Evolutionary conservation across 2,329 filamentous ascomycete species (phyloP).

Genomic region (Cytospora leucostoma): DNA sequence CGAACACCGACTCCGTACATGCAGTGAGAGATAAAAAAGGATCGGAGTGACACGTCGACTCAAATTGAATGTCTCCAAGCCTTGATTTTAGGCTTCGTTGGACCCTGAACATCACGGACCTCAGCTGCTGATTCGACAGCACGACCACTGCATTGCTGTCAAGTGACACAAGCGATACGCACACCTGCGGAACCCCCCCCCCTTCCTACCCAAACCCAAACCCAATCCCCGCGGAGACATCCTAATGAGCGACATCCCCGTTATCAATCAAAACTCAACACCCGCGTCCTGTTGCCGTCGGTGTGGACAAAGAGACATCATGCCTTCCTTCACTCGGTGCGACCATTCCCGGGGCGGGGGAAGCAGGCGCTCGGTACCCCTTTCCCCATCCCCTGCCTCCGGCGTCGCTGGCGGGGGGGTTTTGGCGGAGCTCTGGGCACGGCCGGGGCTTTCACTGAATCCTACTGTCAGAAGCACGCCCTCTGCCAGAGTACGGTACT

Average conservation of each 20-base stretch:
- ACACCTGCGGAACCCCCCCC: neutral
- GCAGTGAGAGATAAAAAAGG: neutral
- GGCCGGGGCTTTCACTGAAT: neutral
- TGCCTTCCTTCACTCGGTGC: slow-evolving; percentile 8
- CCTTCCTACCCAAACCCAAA: neutral
- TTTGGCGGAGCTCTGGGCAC: neutral
- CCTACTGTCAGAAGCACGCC: neutral
- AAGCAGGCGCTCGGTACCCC: neutral
- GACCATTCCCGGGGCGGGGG: slow-evolving; percentile 13
- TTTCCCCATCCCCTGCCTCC: neutral
- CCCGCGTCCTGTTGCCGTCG: slow-evolving; percentile 12
- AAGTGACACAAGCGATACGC: neutral
- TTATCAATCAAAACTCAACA: neutral
- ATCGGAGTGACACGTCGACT: slow-evolving; percentile 16
- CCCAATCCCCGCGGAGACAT: no score
- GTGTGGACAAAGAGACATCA: slow-evolving; percentile 10
- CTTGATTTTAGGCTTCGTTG: slow-evolving; percentile 5
- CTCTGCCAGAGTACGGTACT: neutral
- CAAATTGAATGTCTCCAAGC: slow-evolving; percentile 1
- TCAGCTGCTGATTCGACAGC: neutral
- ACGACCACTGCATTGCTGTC: neutral
- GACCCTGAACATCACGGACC: slow-evolving; percentile 17
- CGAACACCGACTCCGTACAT: no score
- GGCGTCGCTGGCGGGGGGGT: neutral
- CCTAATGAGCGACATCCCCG: slow-evolving; percentile 1